Base-by-base conservation (phyloP, 1,139 yeast genomes). In the Suhomyces bribrorum region DNA sequence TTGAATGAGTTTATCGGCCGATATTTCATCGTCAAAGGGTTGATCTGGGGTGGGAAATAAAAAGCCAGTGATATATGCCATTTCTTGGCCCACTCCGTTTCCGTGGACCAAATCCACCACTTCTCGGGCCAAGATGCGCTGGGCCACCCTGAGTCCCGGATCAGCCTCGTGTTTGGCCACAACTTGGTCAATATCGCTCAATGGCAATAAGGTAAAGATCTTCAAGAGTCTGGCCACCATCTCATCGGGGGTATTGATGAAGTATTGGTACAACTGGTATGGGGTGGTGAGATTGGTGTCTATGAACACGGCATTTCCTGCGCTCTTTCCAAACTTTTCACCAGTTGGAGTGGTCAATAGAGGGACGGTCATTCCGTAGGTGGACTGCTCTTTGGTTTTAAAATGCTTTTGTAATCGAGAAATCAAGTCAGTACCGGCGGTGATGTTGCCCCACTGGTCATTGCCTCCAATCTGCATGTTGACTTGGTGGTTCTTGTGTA, bases 391-490 rank as follows among this genome's bases (percentile, higher is more conserved):
- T 5, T 48, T 55, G 27, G 16, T 13, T 4, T 14, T 20, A 27
- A 28, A 24, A 15, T 47, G 46, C 30, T 61, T 62, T 34, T 63
- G 69, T 38, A 87, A 61, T 47, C 96, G 69, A 1, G 84, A 73
- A 31, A 92, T 88, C 43, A 94, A 69, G 55, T 92, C 98, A 34
- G 87, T 78, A 0, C 99, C 99, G 0, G 97, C 97, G 5, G 95
- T 88, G 46, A 94, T 94, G 54, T 92, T 92, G 1, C 99, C 99
- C 92, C 97, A 92, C 62, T 92, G 99, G 58, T 92, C 98, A 56
- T 86, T 89, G 7, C 99, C 99, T 12, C 99, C 99, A 17, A 94
- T 80, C 63, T 92, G 97, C 25, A 89, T 62, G 34, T 75, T 70
- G 30, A 92, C 94, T 3, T 69, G 64, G 27, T 78, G 66, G 12